Base-by-base conservation (phyloP, 345 rosid genomes). In the Conringia planisiliqua region DNA sequence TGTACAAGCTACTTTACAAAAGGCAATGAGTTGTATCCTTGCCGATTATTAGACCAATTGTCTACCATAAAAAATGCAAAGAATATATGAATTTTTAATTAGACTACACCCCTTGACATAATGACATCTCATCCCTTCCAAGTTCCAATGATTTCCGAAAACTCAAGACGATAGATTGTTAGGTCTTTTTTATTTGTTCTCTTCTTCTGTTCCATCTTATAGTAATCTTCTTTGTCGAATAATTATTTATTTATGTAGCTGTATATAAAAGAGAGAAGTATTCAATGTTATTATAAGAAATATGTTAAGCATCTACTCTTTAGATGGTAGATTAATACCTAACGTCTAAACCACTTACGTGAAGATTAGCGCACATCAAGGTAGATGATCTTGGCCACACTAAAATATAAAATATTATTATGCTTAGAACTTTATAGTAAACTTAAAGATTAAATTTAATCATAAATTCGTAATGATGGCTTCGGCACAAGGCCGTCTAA, bases 1-100 rank as follows among this genome's bases (percentile, higher is more conserved):
- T 59, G 10, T 38, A 47, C 36, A 70, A 17, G 66, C 43, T 65
- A 20, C 57, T 65, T 66, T 58, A 58, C 72, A 33, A 58, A 66
- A 32, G 48, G 66, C 22, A 16, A 66, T 51, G 70, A 54, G 62
- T 44, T 73, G 47, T 64, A 64, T 60, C 33, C 30, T 42, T 44
- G 11, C 66, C 35, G 27, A 44, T 44, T 44, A 46, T 3, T 13
- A 4, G 33, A 52, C 2, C 60, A 35, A 2, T 20, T 51, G 10
- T 68, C n/a, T 22, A 16, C 20, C 43, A 48, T 26, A 8, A 24
- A 11, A 65, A 17, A 11, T 46, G 39, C 40, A 4, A 63, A 9
- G 2, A 9, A 35, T 2, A 3, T 4, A 13, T 33, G 17, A 68
- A 0, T 29, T 16, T 26, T 30, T 11, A 33, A 58, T 32, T 39